phyloP scores from a whole-genome alignment of 176 grass and related monocot species.

The Olyra latifolia region DNA sequence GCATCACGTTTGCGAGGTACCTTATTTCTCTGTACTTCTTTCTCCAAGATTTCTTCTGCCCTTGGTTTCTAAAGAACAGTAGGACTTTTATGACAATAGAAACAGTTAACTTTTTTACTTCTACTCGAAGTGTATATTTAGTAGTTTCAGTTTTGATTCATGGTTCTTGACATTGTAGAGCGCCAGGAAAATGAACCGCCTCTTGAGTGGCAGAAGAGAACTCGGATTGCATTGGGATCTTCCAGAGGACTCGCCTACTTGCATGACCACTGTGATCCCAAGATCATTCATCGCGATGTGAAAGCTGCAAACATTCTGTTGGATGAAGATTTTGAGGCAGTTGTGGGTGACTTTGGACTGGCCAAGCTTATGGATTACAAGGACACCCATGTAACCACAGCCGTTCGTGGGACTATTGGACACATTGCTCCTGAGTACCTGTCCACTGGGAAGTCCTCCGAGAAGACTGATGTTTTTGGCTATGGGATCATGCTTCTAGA shows the following conservation, averaged over 20 bases:
- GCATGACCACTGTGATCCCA: conserved; percentile 88
- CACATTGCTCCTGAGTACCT: conserved; percentile 80
- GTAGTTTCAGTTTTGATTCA: not conserved
- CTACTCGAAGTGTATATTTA: not conserved
- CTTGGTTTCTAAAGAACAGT: not conserved
- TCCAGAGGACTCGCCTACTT: conserved; percentile 72
- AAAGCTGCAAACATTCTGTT: conserved; percentile 78
- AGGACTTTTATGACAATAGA: not conserved
- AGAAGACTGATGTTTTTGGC: conserved; percentile 81
- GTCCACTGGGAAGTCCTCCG: conserved; percentile 64
- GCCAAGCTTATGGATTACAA: conserved; percentile 85
- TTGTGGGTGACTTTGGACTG: conserved; percentile 75
- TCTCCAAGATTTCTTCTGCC: not conserved
- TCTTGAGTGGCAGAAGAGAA: conserved; percentile 61
- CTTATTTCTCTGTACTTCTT: not conserved
- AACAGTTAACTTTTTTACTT: not conserved
- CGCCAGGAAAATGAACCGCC: conserved; percentile 45
- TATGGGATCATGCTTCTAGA: conserved; percentile 85
- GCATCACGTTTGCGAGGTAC: conserved; percentile 77
- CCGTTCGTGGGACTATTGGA: conserved; percentile 64
- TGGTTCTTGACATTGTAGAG: conserved; percentile 46
- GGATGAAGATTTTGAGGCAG: conserved; percentile 69
- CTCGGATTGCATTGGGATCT: conserved; percentile 63
- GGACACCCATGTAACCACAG: conserved; percentile 78
- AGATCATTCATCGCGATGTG: conserved; percentile 83